These are phyloP conservation scores for Suhomyces tanzawaensis DNA, from an alignment of 805 yeast species.

Conservation along the genomic window DNA sequence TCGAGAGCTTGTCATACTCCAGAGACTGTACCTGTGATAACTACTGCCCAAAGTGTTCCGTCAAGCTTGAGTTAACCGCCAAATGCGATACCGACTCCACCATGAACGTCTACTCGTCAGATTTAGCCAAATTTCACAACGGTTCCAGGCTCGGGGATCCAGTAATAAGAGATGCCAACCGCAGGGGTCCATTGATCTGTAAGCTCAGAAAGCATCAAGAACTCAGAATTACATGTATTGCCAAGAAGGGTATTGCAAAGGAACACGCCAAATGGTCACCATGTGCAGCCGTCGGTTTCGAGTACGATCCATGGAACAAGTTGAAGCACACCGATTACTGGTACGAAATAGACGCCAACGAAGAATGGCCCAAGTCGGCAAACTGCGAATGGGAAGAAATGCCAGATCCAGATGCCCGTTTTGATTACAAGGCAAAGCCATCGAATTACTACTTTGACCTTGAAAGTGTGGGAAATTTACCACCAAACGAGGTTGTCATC, in stretches of 20 bases:
- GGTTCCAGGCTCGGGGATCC: conserved; percentile 71
- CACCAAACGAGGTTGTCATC: conserved; percentile 84
- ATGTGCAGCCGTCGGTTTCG: conserved; percentile 91
- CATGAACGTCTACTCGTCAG: conserved; percentile 87
- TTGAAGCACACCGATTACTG: conserved; percentile 93
- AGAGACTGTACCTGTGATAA: conserved; percentile 98
- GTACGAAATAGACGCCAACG: conserved; percentile 86
- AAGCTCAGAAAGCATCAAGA: conserved; percentile 92
- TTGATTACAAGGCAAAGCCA: conserved; percentile 83
- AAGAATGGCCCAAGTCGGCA: conserved; percentile 89
- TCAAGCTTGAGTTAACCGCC: conserved; percentile 82
- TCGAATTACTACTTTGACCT: conserved; percentile 80
- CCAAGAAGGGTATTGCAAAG: conserved; percentile 95
- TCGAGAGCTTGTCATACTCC: conserved; percentile 80
- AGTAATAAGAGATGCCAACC: conserved; percentile 70
- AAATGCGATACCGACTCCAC: conserved; percentile 84
- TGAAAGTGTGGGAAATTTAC: conserved; percentile 87
- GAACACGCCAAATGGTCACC: conserved; percentile 99
- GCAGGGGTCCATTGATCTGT: conserved; percentile 86
- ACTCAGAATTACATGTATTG: conserved; percentile 82
- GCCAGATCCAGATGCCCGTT: conserved; percentile 80
- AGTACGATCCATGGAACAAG: conserved; percentile 99
- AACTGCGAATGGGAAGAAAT: conserved; percentile 97
- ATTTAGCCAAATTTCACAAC: conserved; percentile 49
- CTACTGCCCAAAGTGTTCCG: conserved; percentile 94